Evolutionary conservation across 1,284 basidiomycete species (phyloP).

Genomic region (Sutorius eximius): DNA sequence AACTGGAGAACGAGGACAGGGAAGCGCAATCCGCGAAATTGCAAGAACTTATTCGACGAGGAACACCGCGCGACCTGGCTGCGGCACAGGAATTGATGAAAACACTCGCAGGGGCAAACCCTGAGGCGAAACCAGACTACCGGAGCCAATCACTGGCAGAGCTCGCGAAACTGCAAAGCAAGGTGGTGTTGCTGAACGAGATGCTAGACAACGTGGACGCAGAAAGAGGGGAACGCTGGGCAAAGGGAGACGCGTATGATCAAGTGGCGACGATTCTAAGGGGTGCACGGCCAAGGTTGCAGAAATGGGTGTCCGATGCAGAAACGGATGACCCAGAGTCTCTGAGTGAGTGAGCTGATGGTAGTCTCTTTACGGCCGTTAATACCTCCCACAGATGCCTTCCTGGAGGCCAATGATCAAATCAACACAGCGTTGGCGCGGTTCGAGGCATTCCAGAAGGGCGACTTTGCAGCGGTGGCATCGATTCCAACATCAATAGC

Average conservation of each 20-base stretch:
- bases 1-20: slow-evolving; percentile 95
- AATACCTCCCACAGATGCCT: slow-evolving; percentile 63
- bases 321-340: slow-evolving; percentile 80
- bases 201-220: slow-evolving; percentile 92
- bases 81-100: slow-evolving; percentile 99
- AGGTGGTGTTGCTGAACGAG: slow-evolving; percentile 93
- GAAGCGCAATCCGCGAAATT: slow-evolving; percentile 96
- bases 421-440: slow-evolving; percentile 91
- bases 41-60: slow-evolving; percentile 95
- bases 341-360: slow-evolving; percentile 58
- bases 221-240: slow-evolving; percentile 68
- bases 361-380: not conserved
- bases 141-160: slow-evolving; percentile 86
- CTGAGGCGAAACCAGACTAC: slow-evolving; percentile 92
- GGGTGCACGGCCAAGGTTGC: slow-evolving; percentile 89
- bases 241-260: slow-evolving; percentile 92
- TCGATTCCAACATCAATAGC: slow-evolving; percentile 65
- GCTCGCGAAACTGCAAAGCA: slow-evolving; percentile 92
- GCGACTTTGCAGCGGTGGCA: slow-evolving; percentile 69
- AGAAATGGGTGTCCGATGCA: slow-evolving; percentile 98
- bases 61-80: slow-evolving; percentile 92
- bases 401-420: slow-evolving; percentile 95
- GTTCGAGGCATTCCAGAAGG: slow-evolving; percentile 90
- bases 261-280: slow-evolving; percentile 89
- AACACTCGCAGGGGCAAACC: slow-evolving; percentile 90